phyloP scores from a whole-genome alignment of 1,284 basidiomycete genomes.

The Cryptococcus sp. region DNA sequence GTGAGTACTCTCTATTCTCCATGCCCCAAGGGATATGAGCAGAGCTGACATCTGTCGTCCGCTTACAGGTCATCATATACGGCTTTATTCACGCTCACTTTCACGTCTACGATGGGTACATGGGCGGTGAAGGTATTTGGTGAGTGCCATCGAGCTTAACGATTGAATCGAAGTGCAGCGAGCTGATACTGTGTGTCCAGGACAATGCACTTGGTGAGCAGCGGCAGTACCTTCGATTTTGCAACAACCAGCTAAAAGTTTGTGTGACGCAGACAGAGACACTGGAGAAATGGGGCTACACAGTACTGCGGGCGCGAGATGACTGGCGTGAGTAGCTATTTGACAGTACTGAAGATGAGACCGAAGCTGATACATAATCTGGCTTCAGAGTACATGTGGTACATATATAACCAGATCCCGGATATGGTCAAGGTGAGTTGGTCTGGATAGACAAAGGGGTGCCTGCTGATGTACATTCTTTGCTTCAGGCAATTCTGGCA shows the following conservation, averaged over 20 bases:
- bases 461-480: background rate
- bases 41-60: background rate
- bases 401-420: constrained; percentile 29
- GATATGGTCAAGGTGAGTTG: constrained; percentile 21
- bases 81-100: constrained; percentile 12
- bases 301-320: constrained; percentile 24
- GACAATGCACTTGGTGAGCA: too few species aligned
- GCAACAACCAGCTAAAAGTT: background rate
- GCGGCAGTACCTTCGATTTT: too few species aligned
- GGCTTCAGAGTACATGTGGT: constrained; percentile 24
- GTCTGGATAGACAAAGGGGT: background rate
- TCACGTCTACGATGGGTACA: constrained; percentile 14
- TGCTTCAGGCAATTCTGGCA: constrained; percentile 14
- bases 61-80: constrained; percentile 9
- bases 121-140: constrained; percentile 16
- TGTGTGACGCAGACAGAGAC: constrained; percentile 8
- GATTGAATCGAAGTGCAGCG: background rate
- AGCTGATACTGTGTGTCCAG: background rate
- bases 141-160: background rate
- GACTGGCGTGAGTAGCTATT: constrained; percentile 24
- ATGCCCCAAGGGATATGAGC: background rate
- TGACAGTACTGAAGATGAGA: too few species aligned
- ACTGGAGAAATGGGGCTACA: constrained; percentile 27
- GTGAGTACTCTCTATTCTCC: constrained; percentile 1
- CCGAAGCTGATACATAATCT: too few species aligned